phyloP scores from a whole-genome alignment of 768 basidiomycete genomes.

The Cytidiella melzeri region DNA sequence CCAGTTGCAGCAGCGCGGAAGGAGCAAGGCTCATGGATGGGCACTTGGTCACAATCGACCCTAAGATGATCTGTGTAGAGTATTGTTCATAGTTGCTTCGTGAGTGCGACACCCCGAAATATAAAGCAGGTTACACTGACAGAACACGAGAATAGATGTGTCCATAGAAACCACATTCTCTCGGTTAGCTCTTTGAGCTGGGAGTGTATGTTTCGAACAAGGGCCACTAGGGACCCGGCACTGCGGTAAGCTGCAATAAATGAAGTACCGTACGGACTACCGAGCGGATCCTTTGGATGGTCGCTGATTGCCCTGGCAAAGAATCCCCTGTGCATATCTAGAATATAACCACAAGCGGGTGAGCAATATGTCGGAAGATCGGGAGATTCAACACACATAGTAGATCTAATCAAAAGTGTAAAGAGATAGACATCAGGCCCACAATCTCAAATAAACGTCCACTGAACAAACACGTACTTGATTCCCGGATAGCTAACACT shows the following conservation, averaged over 20 bases:
- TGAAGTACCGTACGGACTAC: conserved; percentile 62
- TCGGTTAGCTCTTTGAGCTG: conserved; percentile 62
- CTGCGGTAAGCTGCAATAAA: conserved; percentile 64
- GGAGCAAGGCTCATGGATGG: conserved; percentile 62
- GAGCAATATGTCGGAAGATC: conserved; percentile 5
- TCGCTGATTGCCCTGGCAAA: conserved; percentile 68
- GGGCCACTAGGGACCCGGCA: conserved; percentile 63
- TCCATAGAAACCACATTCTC: conserved; percentile 69
- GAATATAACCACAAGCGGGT: neutral
- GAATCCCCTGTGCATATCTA: conserved; percentile 66
- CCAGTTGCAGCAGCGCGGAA: conserved; percentile 59
- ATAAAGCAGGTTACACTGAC: conserved; percentile 38
- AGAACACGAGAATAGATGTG: conserved; percentile 66
- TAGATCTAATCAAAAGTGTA: conserved; percentile 33
- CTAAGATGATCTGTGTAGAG: conserved; percentile 52
- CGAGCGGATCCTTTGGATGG: conserved; percentile 56
- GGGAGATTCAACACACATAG: conserved; percentile 33
- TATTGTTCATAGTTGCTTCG: neutral
- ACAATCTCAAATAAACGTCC: conserved; percentile 5
- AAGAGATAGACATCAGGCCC: neutral
- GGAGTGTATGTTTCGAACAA: conserved; percentile 60
- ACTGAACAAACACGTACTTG: conserved; percentile 36
- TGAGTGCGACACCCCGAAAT: conserved; percentile 28
- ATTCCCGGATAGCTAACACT: conserved; percentile 62
- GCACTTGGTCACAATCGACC: conserved; percentile 59